These are phyloP conservation scores for Silene noctiflora DNA, from an alignment of 179 eudicot species.

Conservation along the genomic window DNA sequence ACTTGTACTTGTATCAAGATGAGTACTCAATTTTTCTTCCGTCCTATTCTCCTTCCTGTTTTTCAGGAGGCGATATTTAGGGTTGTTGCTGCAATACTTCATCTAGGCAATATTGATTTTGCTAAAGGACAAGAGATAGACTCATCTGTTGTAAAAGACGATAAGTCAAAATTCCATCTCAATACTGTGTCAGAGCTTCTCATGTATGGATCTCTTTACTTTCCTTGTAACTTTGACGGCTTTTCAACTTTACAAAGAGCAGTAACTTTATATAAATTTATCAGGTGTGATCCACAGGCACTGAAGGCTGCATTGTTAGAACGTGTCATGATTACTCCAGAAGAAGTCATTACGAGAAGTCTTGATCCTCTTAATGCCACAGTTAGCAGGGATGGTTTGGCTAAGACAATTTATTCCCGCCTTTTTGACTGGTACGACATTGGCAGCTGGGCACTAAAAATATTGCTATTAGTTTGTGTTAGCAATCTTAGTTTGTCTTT, in stretches of 20 bases:
- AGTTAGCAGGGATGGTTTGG: constrained; percentile 87
- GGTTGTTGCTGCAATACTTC: constrained; percentile 95
- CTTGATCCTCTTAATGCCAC: constrained; percentile 90
- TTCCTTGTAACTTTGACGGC: constrained; percentile 5
- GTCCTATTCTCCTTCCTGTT: constrained; percentile 18
- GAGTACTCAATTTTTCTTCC: not conserved
- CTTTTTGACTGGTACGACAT: constrained; percentile 75
- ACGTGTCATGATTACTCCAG: constrained; percentile 95
- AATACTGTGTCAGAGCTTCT: constrained; percentile 88
- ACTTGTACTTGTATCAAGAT: not conserved
- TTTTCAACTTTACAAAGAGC: constrained; percentile 4
- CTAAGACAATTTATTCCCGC: constrained; percentile 78
- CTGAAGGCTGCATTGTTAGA: constrained; percentile 86
- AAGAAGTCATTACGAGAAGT: constrained; percentile 83
- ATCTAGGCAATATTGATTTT: constrained; percentile 88
- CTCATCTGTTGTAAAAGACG: constrained; percentile 83
- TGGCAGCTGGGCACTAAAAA: constrained; percentile 8
- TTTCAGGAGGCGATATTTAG: constrained; percentile 96
- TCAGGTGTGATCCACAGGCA: constrained; percentile 81
- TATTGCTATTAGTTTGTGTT: constrained; percentile 3
- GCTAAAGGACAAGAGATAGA: constrained; percentile 85
- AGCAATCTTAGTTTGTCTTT: not conserved
- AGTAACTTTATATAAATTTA: constrained; percentile 21
- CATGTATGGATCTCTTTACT: constrained; percentile 47
- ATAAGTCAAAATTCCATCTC: constrained; percentile 83